Evolutionary conservation across 257 asterid species (phyloP), one percentile per base, ranked within the genome.

Genomic region (Nicotiana knightiana): DNA sequence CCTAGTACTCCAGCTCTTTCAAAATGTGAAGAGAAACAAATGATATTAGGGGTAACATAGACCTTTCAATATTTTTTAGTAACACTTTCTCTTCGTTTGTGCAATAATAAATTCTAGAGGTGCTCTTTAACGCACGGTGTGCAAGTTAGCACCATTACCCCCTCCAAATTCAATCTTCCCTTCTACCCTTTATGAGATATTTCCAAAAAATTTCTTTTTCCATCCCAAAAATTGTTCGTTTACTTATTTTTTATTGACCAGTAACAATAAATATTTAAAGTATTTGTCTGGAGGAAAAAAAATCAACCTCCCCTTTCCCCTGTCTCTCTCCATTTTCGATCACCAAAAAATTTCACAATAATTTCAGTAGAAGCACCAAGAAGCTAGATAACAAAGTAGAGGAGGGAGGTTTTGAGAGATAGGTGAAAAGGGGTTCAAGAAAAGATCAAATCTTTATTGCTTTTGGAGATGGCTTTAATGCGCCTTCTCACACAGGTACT

Each of bases 401-500:
- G 18, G 55, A 28, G 67, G 32, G 1, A 48, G 59, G 15, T 46
- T 71, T 71, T 46, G 54, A 55, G 48, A 17, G 28, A 51, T 62
- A 75, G 18, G 68, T 76, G 83, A 17, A 24, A 73, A 67, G 73
- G 70, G 81, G 62, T 57, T 28, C 3, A 5, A 54, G 79, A 48
- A 77, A 79, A 76, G 83, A 77, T 76, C 85, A 33, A 43, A 79
- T 81, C 83, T 80, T 82, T 84, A 55, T 81, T 81, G 79, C 15
- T 63, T 32, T 71, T 77, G 78, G 59, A 83, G 67, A 92, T 93
- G 97, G 91, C 91, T 84, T 73, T 92, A 77, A 83, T 90, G 88
- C 93, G 91, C 83, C 94, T 92, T 82, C 87, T 91, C 86, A 82
- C 70, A 61, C 92, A 90, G 97, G 97, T 91, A 11, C 13, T 21